Evolutionary conservation across 768 basidiomycete species (phyloP), one percentile per base, ranked within the genome.

Genomic region (Pholiota molesta): DNA sequence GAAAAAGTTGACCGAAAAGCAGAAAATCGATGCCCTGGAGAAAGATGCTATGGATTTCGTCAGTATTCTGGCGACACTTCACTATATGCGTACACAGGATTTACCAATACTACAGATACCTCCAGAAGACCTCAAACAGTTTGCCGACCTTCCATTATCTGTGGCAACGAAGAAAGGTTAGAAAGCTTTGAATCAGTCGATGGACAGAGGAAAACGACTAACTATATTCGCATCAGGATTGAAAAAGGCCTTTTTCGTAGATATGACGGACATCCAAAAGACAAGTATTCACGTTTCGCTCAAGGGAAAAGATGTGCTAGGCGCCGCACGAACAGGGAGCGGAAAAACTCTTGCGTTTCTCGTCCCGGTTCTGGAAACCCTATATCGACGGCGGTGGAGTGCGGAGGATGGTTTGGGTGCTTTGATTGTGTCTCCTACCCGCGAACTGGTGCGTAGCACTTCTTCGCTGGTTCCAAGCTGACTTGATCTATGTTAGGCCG

Each of bases 341-440:
- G 97, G 97, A 19, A 99, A 99, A 77, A 99, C 97, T 0, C 84
- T 99, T 55, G 95, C 97, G 0, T 99, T 99, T 76, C 79, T 99
- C 57, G 88, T 99, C 26, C 97, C 97, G 1, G 89, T 93, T 5
- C 82, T 99, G 4, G 97, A 99, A 74, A 79, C 97, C 57, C 79
- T 99, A 54, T 92, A 91, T 75, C 85, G 91, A 57, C 83, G 92
- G 73, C 94, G 94, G 75, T 99, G 98, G 88, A 96, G 97, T 72
- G 89, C 94, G 37, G 80, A 89, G 58, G 97, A 99, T 75, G 97
- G 97, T 80, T 72, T 80, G 73, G 96, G 97, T 7, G 97, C 95
- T 1, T 74, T 99, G 52, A 87, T 99, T 64, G 92, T 99, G 57
- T 95, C 93, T 1, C 97, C 97, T 3, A 98, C 97, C 2, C 83